Conservation (phyloP, 805 yeast genomes). For the Candida manassasensis region DNA sequence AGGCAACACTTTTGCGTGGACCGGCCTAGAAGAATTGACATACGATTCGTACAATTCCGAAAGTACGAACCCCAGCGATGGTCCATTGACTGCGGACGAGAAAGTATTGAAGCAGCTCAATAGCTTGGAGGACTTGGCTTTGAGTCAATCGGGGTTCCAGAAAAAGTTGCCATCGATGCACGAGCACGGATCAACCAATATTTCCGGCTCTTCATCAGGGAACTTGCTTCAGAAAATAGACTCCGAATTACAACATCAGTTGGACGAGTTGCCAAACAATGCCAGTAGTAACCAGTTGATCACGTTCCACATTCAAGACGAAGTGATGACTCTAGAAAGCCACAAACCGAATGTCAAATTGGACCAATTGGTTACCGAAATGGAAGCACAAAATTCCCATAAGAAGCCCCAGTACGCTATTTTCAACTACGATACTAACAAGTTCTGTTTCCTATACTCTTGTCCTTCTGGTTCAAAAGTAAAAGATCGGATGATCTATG, state of each 20-base stretch:
- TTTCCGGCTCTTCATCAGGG: slow-evolving; percentile 1
- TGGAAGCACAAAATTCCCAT: slow-evolving; percentile 16
- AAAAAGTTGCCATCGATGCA: slow-evolving; percentile 36
- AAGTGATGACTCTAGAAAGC: slow-evolving; percentile 29
- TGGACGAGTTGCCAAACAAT: slow-evolving; percentile 18
- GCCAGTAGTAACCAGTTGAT: slow-evolving; percentile 28
- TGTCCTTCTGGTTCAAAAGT: slow-evolving; percentile 91
- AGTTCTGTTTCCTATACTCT: slow-evolving; percentile 64
- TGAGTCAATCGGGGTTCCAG: slow-evolving; percentile 17
- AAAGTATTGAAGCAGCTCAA: slow-evolving; percentile 42
- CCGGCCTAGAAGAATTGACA: slow-evolving; percentile 52
- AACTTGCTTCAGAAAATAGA: slow-evolving; percentile 24
- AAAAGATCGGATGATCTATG: slow-evolving; percentile 88
- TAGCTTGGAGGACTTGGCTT: slow-evolving; percentile 25
- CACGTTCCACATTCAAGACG: slow-evolving; percentile 52
- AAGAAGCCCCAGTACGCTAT: slow-evolving; percentile 52
- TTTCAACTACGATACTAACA: slow-evolving; percentile 36
- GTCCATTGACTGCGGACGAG: slow-evolving; percentile 60
- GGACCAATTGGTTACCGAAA: slow-evolving; percentile 16
- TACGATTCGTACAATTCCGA: slow-evolving; percentile 39
- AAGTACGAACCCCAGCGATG: slow-evolving; percentile 20
- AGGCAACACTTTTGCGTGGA: slow-evolving; percentile 40
- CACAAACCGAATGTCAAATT: slow-evolving; percentile 16
- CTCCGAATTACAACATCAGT: slow-evolving; percentile 19
- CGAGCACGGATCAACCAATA: slow-evolving; percentile 3